phyloP scores from a whole-genome alignment of 352 stramenopile genomes.

The Phytopythium ostracodes region DNA sequence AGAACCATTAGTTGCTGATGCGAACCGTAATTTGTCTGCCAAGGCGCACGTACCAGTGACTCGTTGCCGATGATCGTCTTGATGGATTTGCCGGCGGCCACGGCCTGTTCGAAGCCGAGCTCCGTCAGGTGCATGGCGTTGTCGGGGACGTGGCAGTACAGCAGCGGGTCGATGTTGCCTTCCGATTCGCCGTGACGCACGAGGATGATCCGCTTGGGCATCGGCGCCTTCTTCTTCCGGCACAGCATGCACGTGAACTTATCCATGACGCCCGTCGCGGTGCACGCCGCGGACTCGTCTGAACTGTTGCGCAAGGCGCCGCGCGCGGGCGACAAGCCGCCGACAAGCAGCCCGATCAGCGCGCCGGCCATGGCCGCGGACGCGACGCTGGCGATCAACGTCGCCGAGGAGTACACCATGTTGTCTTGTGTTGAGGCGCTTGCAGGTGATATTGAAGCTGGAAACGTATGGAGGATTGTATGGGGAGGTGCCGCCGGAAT shows the following conservation, averaged over 20 bases:
- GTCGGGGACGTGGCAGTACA: conserved; percentile 75
- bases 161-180: conserved; percentile 78
- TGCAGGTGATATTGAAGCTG: background rate
- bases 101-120: conserved; percentile 72
- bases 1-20: conserved; percentile 3
- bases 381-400: conserved; percentile 36
- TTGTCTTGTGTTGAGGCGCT: conserved; percentile 1
- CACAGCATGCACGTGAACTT: conserved; percentile 38
- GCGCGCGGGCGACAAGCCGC: conserved; percentile 3
- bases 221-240: conserved; percentile 32
- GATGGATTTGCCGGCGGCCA: conserved; percentile 62
- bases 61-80: conserved; percentile 77
- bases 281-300: conserved; percentile 8
- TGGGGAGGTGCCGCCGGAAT: background rate
- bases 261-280: conserved; percentile 17
- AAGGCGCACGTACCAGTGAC: conserved; percentile 40
- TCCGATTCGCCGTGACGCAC: conserved; percentile 83
- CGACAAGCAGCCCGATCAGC: conserved; percentile 30
- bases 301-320: background rate
- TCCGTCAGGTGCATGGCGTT: conserved; percentile 83
- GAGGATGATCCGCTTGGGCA: conserved; percentile 79
- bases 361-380: conserved; percentile 41
- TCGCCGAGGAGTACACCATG: conserved; percentile 50
- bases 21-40: background rate
- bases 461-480: background rate